Evolutionary conservation across 139 green algal species (phyloP), one percentile per base, ranked within the genome.

Genomic region (Deuterostichococcus epilithicus): DNA sequence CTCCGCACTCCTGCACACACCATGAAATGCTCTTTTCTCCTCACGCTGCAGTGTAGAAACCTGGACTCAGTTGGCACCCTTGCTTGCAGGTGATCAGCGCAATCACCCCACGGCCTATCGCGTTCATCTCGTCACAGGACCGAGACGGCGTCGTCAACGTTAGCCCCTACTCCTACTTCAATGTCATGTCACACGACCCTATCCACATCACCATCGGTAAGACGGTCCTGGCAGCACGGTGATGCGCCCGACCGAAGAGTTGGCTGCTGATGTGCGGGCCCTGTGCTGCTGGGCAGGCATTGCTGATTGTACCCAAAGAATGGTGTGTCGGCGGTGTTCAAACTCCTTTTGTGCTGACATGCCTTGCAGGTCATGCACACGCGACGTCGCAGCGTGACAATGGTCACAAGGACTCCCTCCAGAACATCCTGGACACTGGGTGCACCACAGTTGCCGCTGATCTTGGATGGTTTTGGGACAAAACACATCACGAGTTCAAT

Each of bases 111-210:
- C 78, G 94, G 0, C 94, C 94, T 42, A 91, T 98, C 28, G 94
- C 88, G 30, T 91, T 97, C 73, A 83, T 95, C 26, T 97, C 89
- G 2, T 88, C 78, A 13, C 58, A 92, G 18, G 85, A 68, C 74
- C 37, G 68, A 0, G 76, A 87, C 39, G 89, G 89, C 32, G 35
- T 69, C 28, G 80, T 77, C 10, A 80, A 97, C 72, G 74, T 98
- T 23, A 82, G 92, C 3, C 94, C 94, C 10, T 98, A 93, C 85
- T 88, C 70, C 65, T 98, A 98, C 80, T 98, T 98, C 80, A 92
- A 92, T 32, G 84, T 86, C 3, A 80, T 98, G 84, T 74, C 81
- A 4, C 93, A 97, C 75, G 87, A 96, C 80, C 92, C 92, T 3
- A 86, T 87, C 20, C 79, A 84, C 18, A 76, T 97, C 38, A 81